Conservation (phyloP, 75 land plant species). For the Larix kaempferi region DNA sequence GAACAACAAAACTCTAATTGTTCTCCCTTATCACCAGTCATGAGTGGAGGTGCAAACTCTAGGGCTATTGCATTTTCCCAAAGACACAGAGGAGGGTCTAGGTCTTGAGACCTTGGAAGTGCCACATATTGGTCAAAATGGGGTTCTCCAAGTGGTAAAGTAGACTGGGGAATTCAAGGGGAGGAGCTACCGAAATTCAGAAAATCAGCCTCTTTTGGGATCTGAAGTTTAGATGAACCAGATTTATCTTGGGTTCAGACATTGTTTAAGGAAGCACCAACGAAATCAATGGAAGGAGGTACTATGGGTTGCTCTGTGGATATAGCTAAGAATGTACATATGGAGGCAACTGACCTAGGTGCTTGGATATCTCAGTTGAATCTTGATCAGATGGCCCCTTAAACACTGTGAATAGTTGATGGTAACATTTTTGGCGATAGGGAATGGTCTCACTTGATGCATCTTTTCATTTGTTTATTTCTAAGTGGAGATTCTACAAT, state of each 20-base stretch:
- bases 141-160: conserved; percentile 68
- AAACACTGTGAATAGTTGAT: too few species aligned
- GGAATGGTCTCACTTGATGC: too few species aligned
- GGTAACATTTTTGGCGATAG: too few species aligned
- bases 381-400: conserved; percentile 30
- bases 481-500: too few species aligned
- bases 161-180: conserved; percentile 64
- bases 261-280: conserved; percentile 59
- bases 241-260: conserved; percentile 77
- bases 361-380: conserved; percentile 71
- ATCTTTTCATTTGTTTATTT: too few species aligned
- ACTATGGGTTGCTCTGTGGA: neutral
- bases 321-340: neutral
- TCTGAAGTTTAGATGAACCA: conserved; percentile 49
- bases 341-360: conserved; percentile 32
- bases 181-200: conserved; percentile 33
- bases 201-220: conserved; percentile 29
- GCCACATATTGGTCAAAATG: conserved; percentile 35
- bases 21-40: conserved; percentile 35
- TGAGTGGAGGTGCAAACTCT: neutral
- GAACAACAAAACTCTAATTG: neutral
- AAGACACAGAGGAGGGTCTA: conserved; percentile 44
- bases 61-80: conserved; percentile 22
- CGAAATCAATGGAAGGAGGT: conserved; percentile 33
- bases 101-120: conserved; percentile 44